These are phyloP conservation scores for Quercus rubra DNA, from an alignment of 306 rosid species.

Conservation along the genomic window DNA sequence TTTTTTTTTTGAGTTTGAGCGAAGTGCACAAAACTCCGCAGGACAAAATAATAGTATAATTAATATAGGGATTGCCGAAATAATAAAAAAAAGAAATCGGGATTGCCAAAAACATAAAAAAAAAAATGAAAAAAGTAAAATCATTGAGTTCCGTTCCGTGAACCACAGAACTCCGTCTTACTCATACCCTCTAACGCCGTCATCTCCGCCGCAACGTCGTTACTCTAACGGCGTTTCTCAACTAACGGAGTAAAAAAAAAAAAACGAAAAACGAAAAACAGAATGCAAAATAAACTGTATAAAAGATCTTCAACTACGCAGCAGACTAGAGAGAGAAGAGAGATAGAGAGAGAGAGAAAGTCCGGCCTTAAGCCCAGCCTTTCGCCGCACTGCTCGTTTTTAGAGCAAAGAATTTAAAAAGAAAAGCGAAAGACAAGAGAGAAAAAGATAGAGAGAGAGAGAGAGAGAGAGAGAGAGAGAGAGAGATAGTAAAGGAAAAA, in stretches of 20 bases:
- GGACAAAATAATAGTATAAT: neutral
- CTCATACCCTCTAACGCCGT: slow-evolving; percentile 33
- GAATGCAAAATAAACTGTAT: slow-evolving; percentile 38
- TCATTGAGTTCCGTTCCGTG: slow-evolving; percentile 32
- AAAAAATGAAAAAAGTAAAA: neutral
- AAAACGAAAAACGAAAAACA: slow-evolving; percentile 21
- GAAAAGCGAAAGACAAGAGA: slow-evolving; percentile 17
- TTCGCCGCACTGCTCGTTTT: slow-evolving; percentile 45
- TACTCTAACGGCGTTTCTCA: slow-evolving; percentile 38
- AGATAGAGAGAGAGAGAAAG: slow-evolving; percentile 16
- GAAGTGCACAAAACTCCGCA: neutral
- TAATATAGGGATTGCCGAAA: slow-evolving; percentile 30
- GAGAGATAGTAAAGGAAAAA: neutral
- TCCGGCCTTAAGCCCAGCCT: slow-evolving; percentile 47
- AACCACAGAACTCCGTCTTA: slow-evolving; percentile 10
- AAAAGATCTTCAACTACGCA: slow-evolving; percentile 38
- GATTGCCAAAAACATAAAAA: slow-evolving; percentile 27
- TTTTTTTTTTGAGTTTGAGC: too few species aligned
- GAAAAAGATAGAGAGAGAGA: neutral
- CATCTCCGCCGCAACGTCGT: slow-evolving; percentile 57
- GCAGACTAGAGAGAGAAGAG: slow-evolving; percentile 8
- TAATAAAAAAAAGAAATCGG: slow-evolving; percentile 3
- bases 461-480: neutral
- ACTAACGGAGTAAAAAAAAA: slow-evolving; percentile 39
- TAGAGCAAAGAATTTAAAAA: slow-evolving; percentile 26